phyloP scores from a whole-genome alignment of 2,329 filamentous ascomycete species.

The Fusarium continuum region DNA sequence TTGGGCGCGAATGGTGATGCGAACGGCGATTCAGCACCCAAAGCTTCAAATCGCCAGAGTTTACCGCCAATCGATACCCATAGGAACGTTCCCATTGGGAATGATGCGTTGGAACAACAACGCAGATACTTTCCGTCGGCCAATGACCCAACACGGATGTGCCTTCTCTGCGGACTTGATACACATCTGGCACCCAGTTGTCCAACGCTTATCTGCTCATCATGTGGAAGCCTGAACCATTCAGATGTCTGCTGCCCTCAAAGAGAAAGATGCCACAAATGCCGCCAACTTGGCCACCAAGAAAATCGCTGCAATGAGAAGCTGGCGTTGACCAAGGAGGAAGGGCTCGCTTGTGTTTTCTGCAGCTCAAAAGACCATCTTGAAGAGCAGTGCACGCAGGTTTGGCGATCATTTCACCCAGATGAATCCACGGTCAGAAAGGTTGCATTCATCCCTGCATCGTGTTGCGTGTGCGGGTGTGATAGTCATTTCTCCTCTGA shows the following conservation, averaged over 20 bases:
- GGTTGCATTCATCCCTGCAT: conserved; percentile 59
- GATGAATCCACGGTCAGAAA: conserved; percentile 53
- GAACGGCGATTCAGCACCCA: conserved; percentile 19
- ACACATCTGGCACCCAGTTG: conserved; percentile 59
- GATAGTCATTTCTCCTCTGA: conserved; percentile 66
- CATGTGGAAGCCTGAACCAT: conserved; percentile 59
- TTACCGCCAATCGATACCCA: conserved; percentile 22
- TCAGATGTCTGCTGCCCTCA: conserved; percentile 61
- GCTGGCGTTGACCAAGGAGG: conserved; percentile 60
- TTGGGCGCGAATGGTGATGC: not conserved
- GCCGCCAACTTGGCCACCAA: conserved; percentile 69
- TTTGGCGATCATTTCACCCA: conserved; percentile 67
- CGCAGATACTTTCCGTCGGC: conserved; percentile 63
- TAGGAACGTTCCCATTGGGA: conserved; percentile 41
- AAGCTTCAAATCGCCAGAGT: conserved; percentile 2
- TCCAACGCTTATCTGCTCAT: conserved; percentile 57
- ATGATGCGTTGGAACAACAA: conserved; percentile 52
- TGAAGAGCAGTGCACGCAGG: conserved; percentile 66
- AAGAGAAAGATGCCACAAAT: conserved; percentile 64
- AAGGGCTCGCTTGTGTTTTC: conserved; percentile 67
- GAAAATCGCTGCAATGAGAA: conserved; percentile 63
- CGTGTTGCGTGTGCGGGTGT: conserved; percentile 66
- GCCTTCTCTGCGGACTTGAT: conserved; percentile 60
- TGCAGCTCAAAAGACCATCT: conserved; percentile 66
- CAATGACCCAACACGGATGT: conserved; percentile 54